Evolutionary conservation across 2,329 filamentous ascomycete genomes (phyloP), one percentile per base, ranked within the genome.

Genomic region (Aureobasidium vineae): DNA sequence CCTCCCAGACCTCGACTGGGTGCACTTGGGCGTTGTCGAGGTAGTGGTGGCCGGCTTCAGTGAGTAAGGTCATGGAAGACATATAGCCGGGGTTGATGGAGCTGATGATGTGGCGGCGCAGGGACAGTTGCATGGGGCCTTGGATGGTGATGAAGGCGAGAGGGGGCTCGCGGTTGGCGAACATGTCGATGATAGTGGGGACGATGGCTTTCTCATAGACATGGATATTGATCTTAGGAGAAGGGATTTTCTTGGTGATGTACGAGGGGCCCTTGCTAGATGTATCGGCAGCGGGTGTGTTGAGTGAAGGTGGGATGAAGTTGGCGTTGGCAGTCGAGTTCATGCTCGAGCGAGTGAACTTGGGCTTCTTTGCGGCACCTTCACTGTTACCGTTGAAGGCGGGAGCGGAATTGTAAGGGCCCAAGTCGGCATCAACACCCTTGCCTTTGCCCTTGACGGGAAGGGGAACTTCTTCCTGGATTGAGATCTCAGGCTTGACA

Each of bases 101-200:
- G 10, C 21, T 41, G 50, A 67, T 64, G 40, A 67, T 36, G 43
- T 67, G 28, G 41, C 66, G 57, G 21, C 66, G 59, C 0, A 67
- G 60, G 4, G 28, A 45, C 0, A 63, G 19, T 31, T 59, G 33
- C 40, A 67, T 64, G 47, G 57, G 40, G 5, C 66, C 66, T 47
- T 54, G 52, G 16, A 67, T 64, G 28, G 49, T 64, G 50, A 67
- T 64, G 23, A 16, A 26, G 19, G 38, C 31, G 13, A 67, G 53
- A 15, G 66, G 66, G 1, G 52, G 56, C 1, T 8, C 11, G 57
- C 43, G 57, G 15, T 16, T 16, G 7, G 21, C 26, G 26, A 57
- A 54, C 7, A 53, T 4, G 21, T 60, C 31, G 41, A 66, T 45
- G 28, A 66, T 19, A 23, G 23, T 13, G 6, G 19, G n/a, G 2